Percentiles rank a stretch among this genome's conserved stretches.
Evolutionary conservation across 208 protist species (phyloP).

Genomic region (Angomonas ambiguus): DNA sequence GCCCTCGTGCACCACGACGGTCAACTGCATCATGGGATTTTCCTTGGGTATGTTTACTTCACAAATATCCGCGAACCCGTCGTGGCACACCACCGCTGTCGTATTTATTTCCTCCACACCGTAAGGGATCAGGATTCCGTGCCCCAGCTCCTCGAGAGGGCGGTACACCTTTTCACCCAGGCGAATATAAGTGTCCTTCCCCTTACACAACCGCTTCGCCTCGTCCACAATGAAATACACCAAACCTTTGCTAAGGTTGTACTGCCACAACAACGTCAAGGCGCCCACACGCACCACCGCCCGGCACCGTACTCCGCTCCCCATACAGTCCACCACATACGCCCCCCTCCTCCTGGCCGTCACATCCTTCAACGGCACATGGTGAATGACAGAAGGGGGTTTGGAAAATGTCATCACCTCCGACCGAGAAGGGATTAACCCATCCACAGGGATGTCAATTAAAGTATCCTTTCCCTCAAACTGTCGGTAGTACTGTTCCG

Average conservation of each 20-base stretch:
- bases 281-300: slow-evolving; percentile 9
- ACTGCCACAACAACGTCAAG: neutral
- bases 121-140: slow-evolving; percentile 12
- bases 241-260: slow-evolving; percentile 7
- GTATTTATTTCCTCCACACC: neutral
- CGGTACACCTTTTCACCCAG: neutral
- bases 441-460: neutral
- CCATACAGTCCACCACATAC: slow-evolving; percentile 13
- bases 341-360: neutral
- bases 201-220: slow-evolving; percentile 1
- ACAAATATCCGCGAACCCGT: slow-evolving; percentile 7
- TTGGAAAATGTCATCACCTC: neutral
- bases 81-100: slow-evolving; percentile 2
- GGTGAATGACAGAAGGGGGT: neutral
- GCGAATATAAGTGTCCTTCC: neutral
- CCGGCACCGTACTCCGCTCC: slow-evolving; percentile 9
- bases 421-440: neutral
- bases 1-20: slow-evolving; percentile 9
- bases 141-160: neutral
- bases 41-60: neutral
- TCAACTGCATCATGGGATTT: neutral
- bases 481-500: neutral
- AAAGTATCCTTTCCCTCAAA: neutral
- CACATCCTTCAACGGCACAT: slow-evolving; percentile 7
- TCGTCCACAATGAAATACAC: slow-evolving; percentile 14